Evolutionary conservation across 2,329 filamentous ascomycete genomes (phyloP).

Genomic region (Rutstroemia sydowiana): DNA sequence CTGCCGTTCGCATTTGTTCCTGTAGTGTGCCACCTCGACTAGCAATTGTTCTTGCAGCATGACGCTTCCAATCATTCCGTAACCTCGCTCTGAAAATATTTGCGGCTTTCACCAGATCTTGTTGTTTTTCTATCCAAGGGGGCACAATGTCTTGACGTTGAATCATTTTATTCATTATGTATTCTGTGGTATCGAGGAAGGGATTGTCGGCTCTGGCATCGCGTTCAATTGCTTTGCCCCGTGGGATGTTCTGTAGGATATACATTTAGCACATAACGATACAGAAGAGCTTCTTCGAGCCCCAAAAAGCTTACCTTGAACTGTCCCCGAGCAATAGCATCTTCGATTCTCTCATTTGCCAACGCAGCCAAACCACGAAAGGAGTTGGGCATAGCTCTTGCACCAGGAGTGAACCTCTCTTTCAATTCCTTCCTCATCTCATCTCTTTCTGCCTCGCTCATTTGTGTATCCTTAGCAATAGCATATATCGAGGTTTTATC

Average conservation of each 20-base stretch:
- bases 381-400: slow-evolving; percentile 65
- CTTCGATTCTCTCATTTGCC: slow-evolving; percentile 87
- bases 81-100: slow-evolving; percentile 66
- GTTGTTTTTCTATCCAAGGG: slow-evolving; percentile 98
- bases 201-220: slow-evolving; percentile 78
- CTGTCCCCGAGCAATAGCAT: slow-evolving; percentile 85
- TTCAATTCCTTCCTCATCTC: slow-evolving; percentile 65
- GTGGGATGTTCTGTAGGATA: slow-evolving; percentile 58
- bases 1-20: slow-evolving; percentile 63
- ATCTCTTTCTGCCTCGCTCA: slow-evolving; percentile 67
- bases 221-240: slow-evolving; percentile 73
- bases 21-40: slow-evolving; percentile 68
- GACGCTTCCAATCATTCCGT: slow-evolving; percentile 75
- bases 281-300: too few species aligned
- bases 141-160: slow-evolving; percentile 92
- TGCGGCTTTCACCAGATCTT: slow-evolving; percentile 68
- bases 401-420: slow-evolving; percentile 70
- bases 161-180: slow-evolving; percentile 98
- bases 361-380: slow-evolving; percentile 72
- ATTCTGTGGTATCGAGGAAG: slow-evolving; percentile 93
- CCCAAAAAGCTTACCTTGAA: slow-evolving; percentile 46
- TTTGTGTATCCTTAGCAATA: slow-evolving; percentile 40
- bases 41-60: slow-evolving; percentile 72
- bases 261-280: too few species aligned
- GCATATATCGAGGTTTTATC: slow-evolving; percentile 53